A percentile compares a stretch with the other conserved stretches of the same genome.
These are phyloP conservation scores for Fomes fomentarius DNA, from an alignment of 1,284 basidiomycete genomes.

Conservation along the genomic window DNA sequence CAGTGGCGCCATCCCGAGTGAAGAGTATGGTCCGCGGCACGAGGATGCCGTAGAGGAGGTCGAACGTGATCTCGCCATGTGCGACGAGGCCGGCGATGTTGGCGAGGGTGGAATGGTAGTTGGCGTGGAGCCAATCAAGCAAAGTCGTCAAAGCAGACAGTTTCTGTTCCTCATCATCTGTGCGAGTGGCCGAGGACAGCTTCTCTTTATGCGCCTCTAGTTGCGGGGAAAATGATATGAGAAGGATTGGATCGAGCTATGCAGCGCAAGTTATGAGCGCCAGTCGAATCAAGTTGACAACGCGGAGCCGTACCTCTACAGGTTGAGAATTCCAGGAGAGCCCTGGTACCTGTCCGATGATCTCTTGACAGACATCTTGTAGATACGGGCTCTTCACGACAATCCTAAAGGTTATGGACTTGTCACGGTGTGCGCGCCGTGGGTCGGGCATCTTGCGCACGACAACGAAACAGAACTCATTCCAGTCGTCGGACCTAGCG, in stretches of 20 bases:
- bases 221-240: constrained; percentile 51
- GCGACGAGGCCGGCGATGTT: constrained; percentile 48
- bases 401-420: constrained; percentile 47
- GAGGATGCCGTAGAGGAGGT: constrained; percentile 44
- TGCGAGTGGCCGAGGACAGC: constrained; percentile 37
- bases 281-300: neutral
- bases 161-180: constrained; percentile 42
- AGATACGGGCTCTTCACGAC: constrained; percentile 58
- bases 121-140: constrained; percentile 43
- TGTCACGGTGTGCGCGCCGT: constrained; percentile 13
- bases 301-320: constrained; percentile 41
- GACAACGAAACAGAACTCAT: constrained; percentile 55
- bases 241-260: constrained; percentile 53
- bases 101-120: constrained; percentile 49
- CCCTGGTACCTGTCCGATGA: constrained; percentile 54
- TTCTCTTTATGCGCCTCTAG: constrained; percentile 47
- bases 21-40: constrained; percentile 11
- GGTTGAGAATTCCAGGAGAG: constrained; percentile 59
- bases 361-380: constrained; percentile 53
- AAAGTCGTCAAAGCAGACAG: constrained; percentile 41
- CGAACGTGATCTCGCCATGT: constrained; percentile 57
- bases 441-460: constrained; percentile 47
- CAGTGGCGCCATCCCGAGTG: constrained; percentile 26
- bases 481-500: constrained; percentile 49
- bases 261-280: neutral